phyloP scores from a whole-genome alignment of 2,329 filamentous ascomycete species.

The Botrytis fabae region DNA sequence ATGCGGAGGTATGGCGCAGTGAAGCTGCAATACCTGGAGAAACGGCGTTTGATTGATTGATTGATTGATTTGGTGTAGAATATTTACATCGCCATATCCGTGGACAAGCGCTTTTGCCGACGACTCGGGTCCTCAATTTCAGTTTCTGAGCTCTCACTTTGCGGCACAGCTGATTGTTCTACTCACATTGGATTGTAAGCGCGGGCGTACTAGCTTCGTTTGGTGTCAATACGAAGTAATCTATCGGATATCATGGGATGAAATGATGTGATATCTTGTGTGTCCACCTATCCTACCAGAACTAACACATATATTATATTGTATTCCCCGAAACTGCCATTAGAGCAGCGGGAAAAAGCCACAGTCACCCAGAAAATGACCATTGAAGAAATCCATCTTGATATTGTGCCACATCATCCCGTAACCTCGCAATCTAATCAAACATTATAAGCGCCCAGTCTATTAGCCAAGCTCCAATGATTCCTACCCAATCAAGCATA shows the following conservation, averaged over 20 bases:
- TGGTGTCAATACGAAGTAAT: not conserved
- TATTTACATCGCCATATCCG: not conserved
- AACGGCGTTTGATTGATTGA: not conserved
- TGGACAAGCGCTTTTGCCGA: slow-evolving; percentile 7
- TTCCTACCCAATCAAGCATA: slow-evolving; percentile 13
- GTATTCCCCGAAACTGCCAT: not conserved
- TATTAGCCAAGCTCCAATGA: not conserved
- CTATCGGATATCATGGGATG: not conserved
- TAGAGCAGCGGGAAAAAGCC: slow-evolving; percentile 6
- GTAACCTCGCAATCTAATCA: not conserved
- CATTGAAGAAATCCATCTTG: not conserved
- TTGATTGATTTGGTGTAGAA: not conserved
- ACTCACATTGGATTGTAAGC: not conserved
- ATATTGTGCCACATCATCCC: not conserved
- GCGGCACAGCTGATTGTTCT: not conserved
- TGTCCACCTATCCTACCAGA: not conserved
- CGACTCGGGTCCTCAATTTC: not conserved
- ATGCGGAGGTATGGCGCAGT: not conserved
- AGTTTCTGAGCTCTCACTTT: not conserved
- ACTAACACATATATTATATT: not conserved
- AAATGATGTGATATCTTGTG: not conserved
- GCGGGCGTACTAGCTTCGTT: not conserved
- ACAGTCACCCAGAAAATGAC: not conserved
- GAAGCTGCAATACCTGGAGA: not conserved
- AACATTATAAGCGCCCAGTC: slow-evolving; percentile 1